Evolutionary conservation across 176 grass and related monocot species (phyloP), one percentile per base, ranked within the genome.

Genomic region (Elaeis guineensis): DNA sequence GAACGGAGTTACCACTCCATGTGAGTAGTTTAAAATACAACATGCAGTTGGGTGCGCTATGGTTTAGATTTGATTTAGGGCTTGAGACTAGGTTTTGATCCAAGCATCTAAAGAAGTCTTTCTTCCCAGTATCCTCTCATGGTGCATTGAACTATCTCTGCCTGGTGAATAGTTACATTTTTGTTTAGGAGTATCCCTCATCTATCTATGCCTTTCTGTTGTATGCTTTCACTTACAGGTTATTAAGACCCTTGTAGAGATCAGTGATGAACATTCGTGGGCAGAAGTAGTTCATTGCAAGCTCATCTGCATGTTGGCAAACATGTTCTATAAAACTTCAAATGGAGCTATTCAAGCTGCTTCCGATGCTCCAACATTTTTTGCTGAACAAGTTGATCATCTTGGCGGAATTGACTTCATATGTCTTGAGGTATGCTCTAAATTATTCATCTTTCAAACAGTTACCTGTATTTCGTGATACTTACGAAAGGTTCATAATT

Each of bases 401-500:
- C 78, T 97, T 83, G 93, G 87, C 71, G 87, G 93, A 71, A 82
- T 97, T 59, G 81, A 97, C 55, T 92, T 90, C 62, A 89, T 97
- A 66, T 92, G 87, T 84, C 72, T 97, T 67, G 87, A 97, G 87
- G 93, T 97, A 51, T 70, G 62, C 21, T 39, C 35, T 12, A 39
- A 39, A 7, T 39, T 39, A 39, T 39, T 39, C 35, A 39, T 39
- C 35, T 39, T 39, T 12, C 35, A 39, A 39, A 12, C 35, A 12
- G 9, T 39, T 39, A 5, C 9, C 35, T 39, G 6, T 39, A 39
- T 39, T 39, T 12, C 2, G 35, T 0, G 12, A 39, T 39, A 2
- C 35, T 39, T 39, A 12, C 2, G 9, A 39, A 39, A 5, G 5
- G 35, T 39, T 39, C 35, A 12, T 39, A 39, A 12, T 39, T 12